A percentile compares a stretch with the other conserved stretches of the same genome.
phyloP scores from a whole-genome alignment of 176 grass and related monocot genomes.

The Elaeis guineensis region DNA sequence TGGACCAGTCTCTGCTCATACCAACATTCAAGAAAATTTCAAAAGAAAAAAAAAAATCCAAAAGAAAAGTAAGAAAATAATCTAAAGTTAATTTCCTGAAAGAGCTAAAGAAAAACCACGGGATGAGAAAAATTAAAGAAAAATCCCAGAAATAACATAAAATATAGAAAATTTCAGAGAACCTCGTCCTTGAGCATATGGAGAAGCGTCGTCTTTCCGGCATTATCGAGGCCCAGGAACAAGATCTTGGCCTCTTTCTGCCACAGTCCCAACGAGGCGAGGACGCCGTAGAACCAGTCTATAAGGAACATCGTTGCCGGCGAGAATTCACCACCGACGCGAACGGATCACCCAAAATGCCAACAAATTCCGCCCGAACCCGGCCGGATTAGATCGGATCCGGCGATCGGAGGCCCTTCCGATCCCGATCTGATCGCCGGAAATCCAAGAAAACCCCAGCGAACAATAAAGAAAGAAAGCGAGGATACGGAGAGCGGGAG shows the following conservation, averaged over 20 bases:
- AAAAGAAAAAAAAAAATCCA: too few species aligned
- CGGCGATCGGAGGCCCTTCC: neutral
- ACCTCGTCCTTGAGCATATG: constrained; percentile 50
- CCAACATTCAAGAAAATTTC: too few species aligned
- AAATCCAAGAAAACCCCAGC: neutral
- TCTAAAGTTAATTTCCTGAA: too few species aligned
- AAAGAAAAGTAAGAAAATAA: too few species aligned
- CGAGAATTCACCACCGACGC: neutral
- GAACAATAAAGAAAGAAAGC: neutral
- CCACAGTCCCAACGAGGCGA: constrained; percentile 35
- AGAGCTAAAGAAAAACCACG: too few species aligned
- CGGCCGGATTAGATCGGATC: neutral
- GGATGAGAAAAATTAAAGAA: too few species aligned
- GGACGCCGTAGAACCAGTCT: constrained; percentile 38
- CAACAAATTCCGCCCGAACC: neutral
- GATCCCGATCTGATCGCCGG: neutral
- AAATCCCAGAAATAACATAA: too few species aligned
- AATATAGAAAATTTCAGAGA: neutral
- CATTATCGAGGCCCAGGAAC: constrained; percentile 42
- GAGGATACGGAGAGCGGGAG: neutral
- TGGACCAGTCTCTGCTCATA: too few species aligned
- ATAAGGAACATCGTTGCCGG: constrained; percentile 31
- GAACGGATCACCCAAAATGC: neutral
- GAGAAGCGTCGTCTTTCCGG: constrained; percentile 41
- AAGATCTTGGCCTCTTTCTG: constrained; percentile 46